Evolutionary conservation across 352 stramenopile species (phyloP).

Genomic region (Phytophthora vignae): DNA sequence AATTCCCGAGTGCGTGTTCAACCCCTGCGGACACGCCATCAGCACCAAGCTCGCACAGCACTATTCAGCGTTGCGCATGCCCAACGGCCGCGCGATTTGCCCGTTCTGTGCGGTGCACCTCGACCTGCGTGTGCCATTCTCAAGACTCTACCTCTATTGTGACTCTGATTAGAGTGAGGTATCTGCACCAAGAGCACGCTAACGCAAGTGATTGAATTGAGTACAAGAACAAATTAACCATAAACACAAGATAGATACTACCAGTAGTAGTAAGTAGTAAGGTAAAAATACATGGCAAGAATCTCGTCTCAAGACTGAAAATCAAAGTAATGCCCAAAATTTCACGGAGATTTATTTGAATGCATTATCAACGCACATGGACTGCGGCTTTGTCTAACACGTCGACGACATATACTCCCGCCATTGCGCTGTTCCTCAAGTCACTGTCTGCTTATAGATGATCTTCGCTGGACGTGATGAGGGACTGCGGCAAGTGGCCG

Average conservation of each 20-base stretch:
- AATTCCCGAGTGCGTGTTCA: slow-evolving; percentile 83
- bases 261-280: no score
- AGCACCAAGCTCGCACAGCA: slow-evolving; percentile 68
- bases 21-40: slow-evolving; percentile 85
- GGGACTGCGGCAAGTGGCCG: slow-evolving; percentile 74
- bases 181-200: slow-evolving; percentile 4
- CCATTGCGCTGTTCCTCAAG: slow-evolving; percentile 15
- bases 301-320: no score
- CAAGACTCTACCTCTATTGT: slow-evolving; percentile 80
- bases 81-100: slow-evolving; percentile 80
- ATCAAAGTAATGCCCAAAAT: no score
- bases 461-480: slow-evolving; percentile 88
- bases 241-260: no score
- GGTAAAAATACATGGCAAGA: no score
- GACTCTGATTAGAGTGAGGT: slow-evolving; percentile 43
- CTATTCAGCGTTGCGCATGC: slow-evolving; percentile 72
- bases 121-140: slow-evolving; percentile 68
- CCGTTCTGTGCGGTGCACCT: slow-evolving; percentile 83
- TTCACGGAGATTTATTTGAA: no score
- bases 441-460: slow-evolving; percentile 58
- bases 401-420: slow-evolving; percentile 38
- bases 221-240: no score
- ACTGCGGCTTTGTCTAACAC: slow-evolving; percentile 34
- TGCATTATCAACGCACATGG: no score
- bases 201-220: no score